These are phyloP conservation scores for Podaxis mareebaensis DNA, from an alignment of 768 basidiomycete species.

Conservation along the genomic window DNA sequence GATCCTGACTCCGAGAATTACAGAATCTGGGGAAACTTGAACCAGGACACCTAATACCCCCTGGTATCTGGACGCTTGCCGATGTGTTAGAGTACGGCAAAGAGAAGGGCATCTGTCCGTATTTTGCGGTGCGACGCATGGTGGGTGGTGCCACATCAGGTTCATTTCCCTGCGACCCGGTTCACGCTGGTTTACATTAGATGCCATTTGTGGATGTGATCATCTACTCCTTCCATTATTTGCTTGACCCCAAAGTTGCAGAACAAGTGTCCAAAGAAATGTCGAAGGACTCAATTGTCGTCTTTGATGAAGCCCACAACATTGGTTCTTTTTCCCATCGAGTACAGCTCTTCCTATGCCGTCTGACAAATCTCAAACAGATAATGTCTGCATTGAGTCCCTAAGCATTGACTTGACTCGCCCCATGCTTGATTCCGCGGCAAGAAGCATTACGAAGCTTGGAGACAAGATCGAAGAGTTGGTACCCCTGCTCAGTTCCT, in stretches of 20 bases:
- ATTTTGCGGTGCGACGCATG: slow-evolving; percentile 96
- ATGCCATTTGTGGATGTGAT: slow-evolving; percentile 95
- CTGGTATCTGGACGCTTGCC: slow-evolving; percentile 92
- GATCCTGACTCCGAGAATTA: slow-evolving; percentile 13
- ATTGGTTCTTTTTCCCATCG: slow-evolving; percentile 62
- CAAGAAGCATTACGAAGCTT: slow-evolving; percentile 81
- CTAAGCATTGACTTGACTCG: slow-evolving; percentile 95
- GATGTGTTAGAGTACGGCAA: slow-evolving; percentile 89
- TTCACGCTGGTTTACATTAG: slow-evolving; percentile 40
- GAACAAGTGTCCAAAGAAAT: slow-evolving; percentile 99
- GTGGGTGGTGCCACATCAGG: slow-evolving; percentile 37
- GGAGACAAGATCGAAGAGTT: slow-evolving; percentile 95
- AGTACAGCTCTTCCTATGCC: background rate
- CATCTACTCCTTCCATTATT: slow-evolving; percentile 99
- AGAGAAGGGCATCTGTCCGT: slow-evolving; percentile 87
- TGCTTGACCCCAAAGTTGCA: slow-evolving; percentile 97
- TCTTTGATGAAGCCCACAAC: slow-evolving; percentile 99
- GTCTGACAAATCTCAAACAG: slow-evolving; percentile 46
- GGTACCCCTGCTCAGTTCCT: slow-evolving; percentile 26
- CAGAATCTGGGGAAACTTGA: slow-evolving; percentile 85
- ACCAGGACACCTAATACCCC: slow-evolving; percentile 76
- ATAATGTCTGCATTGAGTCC: slow-evolving; percentile 99
- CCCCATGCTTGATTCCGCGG: slow-evolving; percentile 95
- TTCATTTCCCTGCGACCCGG: background rate
- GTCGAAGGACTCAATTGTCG: slow-evolving; percentile 97